These are phyloP conservation scores for Ogataea trehaloabstinens DNA, from an alignment of 805 yeast genomes.

Conservation along the genomic window DNA sequence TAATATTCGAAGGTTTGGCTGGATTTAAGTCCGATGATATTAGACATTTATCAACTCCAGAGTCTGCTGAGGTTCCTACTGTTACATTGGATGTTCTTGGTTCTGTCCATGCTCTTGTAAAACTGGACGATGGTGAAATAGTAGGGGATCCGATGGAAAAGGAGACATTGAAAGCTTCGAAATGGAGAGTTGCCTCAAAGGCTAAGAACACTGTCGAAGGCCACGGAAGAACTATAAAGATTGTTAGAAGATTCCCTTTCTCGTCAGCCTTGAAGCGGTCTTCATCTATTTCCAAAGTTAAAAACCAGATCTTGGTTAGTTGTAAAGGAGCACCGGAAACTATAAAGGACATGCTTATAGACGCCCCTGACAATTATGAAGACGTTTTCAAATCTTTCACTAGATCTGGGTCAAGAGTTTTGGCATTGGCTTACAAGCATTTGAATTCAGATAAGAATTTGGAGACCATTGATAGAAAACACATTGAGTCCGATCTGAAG, in stretches of 20 bases:
- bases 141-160: constrained; percentile 99
- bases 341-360: constrained; percentile 67
- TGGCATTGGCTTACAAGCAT: constrained; percentile 87
- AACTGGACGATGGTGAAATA: constrained; percentile 91
- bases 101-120: constrained; percentile 93
- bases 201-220: constrained; percentile 61
- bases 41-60: constrained; percentile 50
- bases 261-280: constrained; percentile 95
- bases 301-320: constrained; percentile 62
- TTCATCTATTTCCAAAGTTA: constrained; percentile 69
- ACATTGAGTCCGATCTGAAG: constrained; percentile 66
- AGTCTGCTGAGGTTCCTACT: constrained; percentile 59
- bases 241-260: constrained; percentile 93
- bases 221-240: constrained; percentile 48
- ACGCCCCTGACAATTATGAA: constrained; percentile 78
- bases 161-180: constrained; percentile 84
- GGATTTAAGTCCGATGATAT: constrained; percentile 60
- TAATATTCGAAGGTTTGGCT: constrained; percentile 94
- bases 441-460: constrained; percentile 48
- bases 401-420: constrained; percentile 92
- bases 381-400: constrained; percentile 85
- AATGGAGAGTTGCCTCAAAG: constrained; percentile 73
- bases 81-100: constrained; percentile 76
- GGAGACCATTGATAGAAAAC: constrained; percentile 66
- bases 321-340: constrained; percentile 99